A percentile compares a stretch with the other conserved stretches of the same genome.
phyloP scores from a whole-genome alignment of 2,329 filamentous ascomycete species.

The Pyrenophora graminea region DNA sequence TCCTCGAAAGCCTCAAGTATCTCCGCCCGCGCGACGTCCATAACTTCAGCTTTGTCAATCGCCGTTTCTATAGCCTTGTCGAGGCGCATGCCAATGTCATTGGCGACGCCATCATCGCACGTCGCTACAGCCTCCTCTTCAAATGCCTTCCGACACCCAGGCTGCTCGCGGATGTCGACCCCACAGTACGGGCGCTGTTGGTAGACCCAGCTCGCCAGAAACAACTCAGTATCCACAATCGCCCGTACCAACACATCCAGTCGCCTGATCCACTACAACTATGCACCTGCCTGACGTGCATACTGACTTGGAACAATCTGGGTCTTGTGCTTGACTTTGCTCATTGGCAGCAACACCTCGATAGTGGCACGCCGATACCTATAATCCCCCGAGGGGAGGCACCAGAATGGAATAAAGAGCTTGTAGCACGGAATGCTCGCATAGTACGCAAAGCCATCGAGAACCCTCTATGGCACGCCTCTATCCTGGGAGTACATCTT shows the following conservation, averaged over 20 bases:
- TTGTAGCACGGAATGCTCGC: conserved; percentile 51
- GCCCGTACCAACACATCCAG: conserved; percentile 58
- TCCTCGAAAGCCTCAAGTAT: conserved; percentile 54
- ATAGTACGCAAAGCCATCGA: conserved; percentile 54
- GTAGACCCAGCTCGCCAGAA: conserved; percentile 50
- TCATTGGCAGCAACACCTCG: conserved; percentile 59
- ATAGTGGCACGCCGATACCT: conserved; percentile 57
- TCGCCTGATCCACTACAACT: conserved; percentile 52
- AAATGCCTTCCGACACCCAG: conserved; percentile 59
- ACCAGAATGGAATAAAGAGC: conserved; percentile 56
- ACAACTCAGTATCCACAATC: conserved; percentile 53
- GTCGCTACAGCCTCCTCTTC: conserved; percentile 57
- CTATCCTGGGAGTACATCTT: conserved; percentile 55
- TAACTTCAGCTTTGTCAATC: conserved; percentile 51
- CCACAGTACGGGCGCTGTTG: conserved; percentile 44
- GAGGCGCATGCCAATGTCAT: conserved; percentile 51
- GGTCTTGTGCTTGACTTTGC: conserved; percentile 60
- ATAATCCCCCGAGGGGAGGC: conserved; percentile 54
- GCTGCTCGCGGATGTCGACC: conserved; percentile 49
- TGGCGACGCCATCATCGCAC: conserved; percentile 49
- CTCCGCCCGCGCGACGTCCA: conserved; percentile 59
- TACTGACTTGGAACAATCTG: conserved; percentile 62
- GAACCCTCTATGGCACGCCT: conserved; percentile 57
- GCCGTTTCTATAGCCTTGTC: conserved; percentile 52
- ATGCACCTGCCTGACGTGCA: conserved; percentile 63